Percentiles rank a stretch among this genome's conserved stretches.
phyloP scores from a whole-genome alignment of 306 rosid species.

The Lupinus albus region DNA sequence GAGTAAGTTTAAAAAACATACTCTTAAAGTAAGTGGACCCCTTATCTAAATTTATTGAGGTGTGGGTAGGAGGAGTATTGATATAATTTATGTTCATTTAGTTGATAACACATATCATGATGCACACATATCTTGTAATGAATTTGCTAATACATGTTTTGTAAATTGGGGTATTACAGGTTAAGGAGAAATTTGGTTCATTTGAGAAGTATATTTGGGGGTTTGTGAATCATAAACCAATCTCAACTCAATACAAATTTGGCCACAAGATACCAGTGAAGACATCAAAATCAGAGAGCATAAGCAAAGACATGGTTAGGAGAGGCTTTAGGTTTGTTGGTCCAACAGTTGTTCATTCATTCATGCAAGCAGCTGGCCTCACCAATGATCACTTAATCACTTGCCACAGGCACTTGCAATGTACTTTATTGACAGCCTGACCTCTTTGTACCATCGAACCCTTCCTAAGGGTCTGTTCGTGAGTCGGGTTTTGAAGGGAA shows the following conservation, averaged over 20 bases:
- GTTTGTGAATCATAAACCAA: constrained; percentile 79
- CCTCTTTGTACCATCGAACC: constrained; percentile 38
- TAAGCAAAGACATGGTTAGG: constrained; percentile 95
- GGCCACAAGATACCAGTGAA: constrained; percentile 91
- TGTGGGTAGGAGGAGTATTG: neutral
- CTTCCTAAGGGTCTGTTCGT: too few relatives aligned
- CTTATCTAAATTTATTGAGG: too few relatives aligned
- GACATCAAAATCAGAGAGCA: constrained; percentile 95
- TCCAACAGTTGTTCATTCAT: constrained; percentile 89
- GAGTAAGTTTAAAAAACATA: too few relatives aligned
- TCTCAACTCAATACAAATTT: constrained; percentile 81
- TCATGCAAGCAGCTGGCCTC: constrained; percentile 94
- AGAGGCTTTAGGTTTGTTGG: constrained; percentile 89
- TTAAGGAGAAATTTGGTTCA: constrained; percentile 75
- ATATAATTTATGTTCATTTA: neutral
- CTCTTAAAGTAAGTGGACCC: too few relatives aligned
- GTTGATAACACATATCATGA: neutral
- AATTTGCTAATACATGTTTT: constrained; percentile 21
- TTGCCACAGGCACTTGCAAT: constrained; percentile 85
- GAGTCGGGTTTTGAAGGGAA: too few relatives aligned
- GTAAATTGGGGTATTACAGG: constrained; percentile 50
- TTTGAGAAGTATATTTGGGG: constrained; percentile 91
- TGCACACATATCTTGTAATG: neutral
- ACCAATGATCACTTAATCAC: constrained; percentile 88
- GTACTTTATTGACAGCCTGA: constrained; percentile 55